phyloP scores from a whole-genome alignment of 345 rosid genomes.

The Corymbia maculata region DNA sequence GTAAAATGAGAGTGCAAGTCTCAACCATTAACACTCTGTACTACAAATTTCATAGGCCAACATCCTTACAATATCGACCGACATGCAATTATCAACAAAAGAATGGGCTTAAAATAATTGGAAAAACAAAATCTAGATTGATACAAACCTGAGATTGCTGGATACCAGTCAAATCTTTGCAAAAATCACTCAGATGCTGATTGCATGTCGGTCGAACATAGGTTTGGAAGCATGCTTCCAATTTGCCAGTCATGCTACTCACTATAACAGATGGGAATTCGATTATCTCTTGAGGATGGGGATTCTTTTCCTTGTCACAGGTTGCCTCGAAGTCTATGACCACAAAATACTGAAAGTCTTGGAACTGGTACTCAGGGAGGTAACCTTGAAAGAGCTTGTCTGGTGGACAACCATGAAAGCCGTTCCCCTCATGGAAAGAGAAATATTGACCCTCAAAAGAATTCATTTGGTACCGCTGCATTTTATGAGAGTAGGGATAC shows the following conservation, averaged over 20 bases:
- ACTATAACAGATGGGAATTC: conserved; percentile 45
- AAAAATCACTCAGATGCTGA: conserved; percentile 29
- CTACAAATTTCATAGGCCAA: neutral
- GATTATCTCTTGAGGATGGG: conserved; percentile 44
- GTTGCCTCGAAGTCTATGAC: conserved; percentile 46
- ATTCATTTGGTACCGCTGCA: conserved; percentile 25
- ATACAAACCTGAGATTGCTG: conserved; percentile 33
- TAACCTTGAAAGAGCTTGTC: conserved; percentile 19
- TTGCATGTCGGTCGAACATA: conserved; percentile 42
- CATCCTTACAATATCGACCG: neutral
- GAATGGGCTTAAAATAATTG: neutral
- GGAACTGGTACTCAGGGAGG: conserved; percentile 29
- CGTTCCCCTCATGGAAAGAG: conserved; percentile 28
- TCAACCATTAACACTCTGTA: neutral
- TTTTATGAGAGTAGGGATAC: conserved; percentile 30
- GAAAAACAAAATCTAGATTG: neutral
- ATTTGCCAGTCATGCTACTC: conserved; percentile 29
- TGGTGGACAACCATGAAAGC: conserved; percentile 27
- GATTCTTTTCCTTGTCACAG: conserved; percentile 34
- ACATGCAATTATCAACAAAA: neutral
- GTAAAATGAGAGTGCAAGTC: neutral
- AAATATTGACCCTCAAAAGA: conserved; percentile 29
- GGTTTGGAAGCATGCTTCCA: conserved; percentile 39
- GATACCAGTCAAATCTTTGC: conserved; percentile 43
- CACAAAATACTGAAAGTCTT: conserved; percentile 43